Evolutionary conservation across 2,329 filamentous ascomycete genomes (phyloP).

Genomic region (Alternaria rosae): DNA sequence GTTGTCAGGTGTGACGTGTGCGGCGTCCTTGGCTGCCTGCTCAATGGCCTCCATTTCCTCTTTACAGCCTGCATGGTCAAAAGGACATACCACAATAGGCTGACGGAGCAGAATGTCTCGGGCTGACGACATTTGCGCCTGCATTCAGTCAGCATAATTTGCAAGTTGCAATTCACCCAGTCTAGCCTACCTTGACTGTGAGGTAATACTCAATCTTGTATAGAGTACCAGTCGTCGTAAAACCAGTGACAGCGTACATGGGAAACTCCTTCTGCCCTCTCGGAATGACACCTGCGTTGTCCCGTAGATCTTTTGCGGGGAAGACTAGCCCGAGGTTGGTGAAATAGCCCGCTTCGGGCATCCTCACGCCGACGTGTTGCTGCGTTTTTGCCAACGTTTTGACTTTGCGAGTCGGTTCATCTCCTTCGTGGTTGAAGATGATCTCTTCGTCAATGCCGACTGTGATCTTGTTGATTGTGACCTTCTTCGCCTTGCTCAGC

Average conservation of each 20-base stretch:
- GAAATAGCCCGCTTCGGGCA: constrained; percentile 90
- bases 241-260: constrained; percentile 85
- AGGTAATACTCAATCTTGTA: constrained; percentile 99
- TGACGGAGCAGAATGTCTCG: constrained; percentile 88
- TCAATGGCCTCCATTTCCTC: constrained; percentile 99
- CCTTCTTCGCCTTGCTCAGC: constrained; percentile 86
- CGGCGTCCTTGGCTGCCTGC: constrained; percentile 91
- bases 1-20: constrained; percentile 85
- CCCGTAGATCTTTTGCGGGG: constrained; percentile 85
- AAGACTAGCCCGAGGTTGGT: constrained; percentile 93
- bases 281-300: constrained; percentile 85
- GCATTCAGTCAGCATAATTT: constrained; percentile 15
- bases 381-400: constrained; percentile 87
- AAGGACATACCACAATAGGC: constrained; percentile 93
- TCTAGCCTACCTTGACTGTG: constrained; percentile 79
- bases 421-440: constrained; percentile 97
- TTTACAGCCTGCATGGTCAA: constrained; percentile 94
- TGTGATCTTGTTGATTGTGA: constrained; percentile 93
- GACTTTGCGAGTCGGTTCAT: constrained; percentile 88
- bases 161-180: background rate
- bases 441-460: constrained; percentile 96
- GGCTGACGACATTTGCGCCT: constrained; percentile 89
- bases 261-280: constrained; percentile 87
- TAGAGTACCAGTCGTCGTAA: constrained; percentile 90
- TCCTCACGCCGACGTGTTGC: constrained; percentile 79